Conservation (phyloP, 257 asterid genomes). For the Salvia hispanica region DNA sequence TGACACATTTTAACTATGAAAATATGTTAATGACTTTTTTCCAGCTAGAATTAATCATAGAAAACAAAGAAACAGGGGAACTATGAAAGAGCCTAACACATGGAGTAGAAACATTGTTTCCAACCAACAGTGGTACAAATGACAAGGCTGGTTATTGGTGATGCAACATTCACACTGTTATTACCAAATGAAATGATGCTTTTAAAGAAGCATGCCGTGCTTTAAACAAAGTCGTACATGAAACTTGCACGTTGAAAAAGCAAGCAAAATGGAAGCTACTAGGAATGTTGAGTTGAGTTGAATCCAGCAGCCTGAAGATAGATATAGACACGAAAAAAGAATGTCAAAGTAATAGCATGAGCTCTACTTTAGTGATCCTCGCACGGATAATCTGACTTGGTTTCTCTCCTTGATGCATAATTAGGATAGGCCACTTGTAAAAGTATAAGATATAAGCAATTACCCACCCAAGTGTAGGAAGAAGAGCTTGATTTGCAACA, state of each 20-base stretch:
- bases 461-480: not conserved
- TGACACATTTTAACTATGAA: not conserved
- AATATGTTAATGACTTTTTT: too few species aligned
- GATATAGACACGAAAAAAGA: not conserved
- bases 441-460: constrained; percentile 8
- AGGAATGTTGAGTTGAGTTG: constrained; percentile 30
- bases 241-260: not conserved
- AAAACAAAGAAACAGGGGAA: not conserved
- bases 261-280: not conserved
- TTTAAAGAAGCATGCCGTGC: not conserved
- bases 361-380: constrained; percentile 77
- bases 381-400: constrained; percentile 88
- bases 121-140: not conserved
- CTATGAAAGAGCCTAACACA: not conserved
- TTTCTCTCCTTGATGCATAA: constrained; percentile 47
- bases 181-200: not conserved
- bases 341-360: constrained; percentile 32
- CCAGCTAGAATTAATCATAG: not conserved
- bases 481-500: constrained; percentile 55
- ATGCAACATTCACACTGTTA: too few species aligned
- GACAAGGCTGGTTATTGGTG: not conserved
- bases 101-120: not conserved
- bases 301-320: constrained; percentile 53
- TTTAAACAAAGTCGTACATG: not conserved
- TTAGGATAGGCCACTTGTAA: constrained; percentile 25